Percentiles rank a stretch among this genome's conserved stretches.
These are phyloP conservation scores for Cryphonectria radicalis DNA, from an alignment of 2,329 filamentous ascomycete genomes.

Conservation along the genomic window DNA sequence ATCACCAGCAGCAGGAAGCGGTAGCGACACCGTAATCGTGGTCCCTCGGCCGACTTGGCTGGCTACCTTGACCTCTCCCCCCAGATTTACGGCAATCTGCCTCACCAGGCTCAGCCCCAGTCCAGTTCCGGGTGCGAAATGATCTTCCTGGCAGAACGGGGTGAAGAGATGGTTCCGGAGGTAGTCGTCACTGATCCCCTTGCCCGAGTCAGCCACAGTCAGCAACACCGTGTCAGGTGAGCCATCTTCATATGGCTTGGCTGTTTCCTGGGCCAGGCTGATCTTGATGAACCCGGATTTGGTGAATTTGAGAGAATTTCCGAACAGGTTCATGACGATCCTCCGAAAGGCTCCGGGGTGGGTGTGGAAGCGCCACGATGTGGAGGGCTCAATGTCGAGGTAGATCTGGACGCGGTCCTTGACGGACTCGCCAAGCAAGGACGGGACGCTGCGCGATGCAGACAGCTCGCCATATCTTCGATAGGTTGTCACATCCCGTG, in stretches of 20 bases:
- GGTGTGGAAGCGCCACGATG: conserved; percentile 54
- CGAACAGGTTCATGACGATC: conserved; percentile 60
- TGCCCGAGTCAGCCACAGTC: conserved; percentile 65
- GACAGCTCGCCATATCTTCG: conserved; percentile 10
- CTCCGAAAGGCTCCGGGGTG: conserved; percentile 54
- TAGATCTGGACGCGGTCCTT: conserved; percentile 41
- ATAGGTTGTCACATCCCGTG: conserved; percentile 19
- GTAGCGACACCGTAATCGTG: conserved; percentile 40
- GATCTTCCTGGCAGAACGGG: conserved; percentile 68
- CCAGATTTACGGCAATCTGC: conserved; percentile 60
- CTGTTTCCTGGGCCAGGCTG: conserved; percentile 23
- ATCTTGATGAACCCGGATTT: conserved; percentile 35
- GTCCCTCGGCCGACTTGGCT: conserved; percentile 47
- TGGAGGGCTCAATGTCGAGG: conserved; percentile 52
- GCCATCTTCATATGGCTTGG: conserved; percentile 7
- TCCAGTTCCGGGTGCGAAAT: conserved; percentile 63
- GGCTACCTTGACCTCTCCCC: conserved; percentile 62
- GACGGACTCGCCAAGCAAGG: not conserved
- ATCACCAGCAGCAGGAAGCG: conserved; percentile 32
- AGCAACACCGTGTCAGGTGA: conserved; percentile 39
- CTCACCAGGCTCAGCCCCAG: conserved; percentile 69
- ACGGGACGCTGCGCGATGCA: not conserved
- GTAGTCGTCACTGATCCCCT: conserved; percentile 67
- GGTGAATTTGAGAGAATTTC: conserved; percentile 59
- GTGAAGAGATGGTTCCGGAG: conserved; percentile 63